Conservation (phyloP, 331 rosid species). For the Rhamnella rubrinervis region DNA sequence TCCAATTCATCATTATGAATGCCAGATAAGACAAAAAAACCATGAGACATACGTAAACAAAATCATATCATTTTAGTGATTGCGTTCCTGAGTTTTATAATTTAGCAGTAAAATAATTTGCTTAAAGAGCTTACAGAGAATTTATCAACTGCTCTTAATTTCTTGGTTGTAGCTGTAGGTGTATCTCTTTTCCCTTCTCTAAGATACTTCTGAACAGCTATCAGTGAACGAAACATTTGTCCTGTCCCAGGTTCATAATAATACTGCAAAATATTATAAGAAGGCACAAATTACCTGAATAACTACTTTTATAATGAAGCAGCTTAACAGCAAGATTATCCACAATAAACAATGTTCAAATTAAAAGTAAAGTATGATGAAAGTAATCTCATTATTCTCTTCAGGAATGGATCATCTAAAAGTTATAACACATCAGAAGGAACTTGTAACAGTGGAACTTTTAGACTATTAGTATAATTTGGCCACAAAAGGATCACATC, state of each 20-base stretch:
- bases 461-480: too few species aligned
- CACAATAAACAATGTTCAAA: background rate
- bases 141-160: slow-evolving; percentile 19
- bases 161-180: slow-evolving; percentile 2
- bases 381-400: too few species aligned
- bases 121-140: slow-evolving; percentile 37
- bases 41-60: background rate
- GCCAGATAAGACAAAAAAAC: background rate
- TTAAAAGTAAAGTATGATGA: too few species aligned
- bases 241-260: slow-evolving; percentile 57
- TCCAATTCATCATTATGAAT: too few species aligned
- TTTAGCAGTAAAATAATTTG: background rate
- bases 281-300: background rate
- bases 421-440: background rate
- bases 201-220: slow-evolving; percentile 52
- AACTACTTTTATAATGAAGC: background rate
- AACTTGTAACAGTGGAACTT: too few species aligned
- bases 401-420: background rate
- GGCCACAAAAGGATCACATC: too few species aligned
- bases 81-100: background rate
- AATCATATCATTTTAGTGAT: background rate
- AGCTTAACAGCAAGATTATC: background rate
- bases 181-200: slow-evolving; percentile 15
- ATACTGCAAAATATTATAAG: slow-evolving; percentile 38
- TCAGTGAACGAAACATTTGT: slow-evolving; percentile 52